Conservation (phyloP, 352 stramenopile species). For the Phytophthora quininea region DNA sequence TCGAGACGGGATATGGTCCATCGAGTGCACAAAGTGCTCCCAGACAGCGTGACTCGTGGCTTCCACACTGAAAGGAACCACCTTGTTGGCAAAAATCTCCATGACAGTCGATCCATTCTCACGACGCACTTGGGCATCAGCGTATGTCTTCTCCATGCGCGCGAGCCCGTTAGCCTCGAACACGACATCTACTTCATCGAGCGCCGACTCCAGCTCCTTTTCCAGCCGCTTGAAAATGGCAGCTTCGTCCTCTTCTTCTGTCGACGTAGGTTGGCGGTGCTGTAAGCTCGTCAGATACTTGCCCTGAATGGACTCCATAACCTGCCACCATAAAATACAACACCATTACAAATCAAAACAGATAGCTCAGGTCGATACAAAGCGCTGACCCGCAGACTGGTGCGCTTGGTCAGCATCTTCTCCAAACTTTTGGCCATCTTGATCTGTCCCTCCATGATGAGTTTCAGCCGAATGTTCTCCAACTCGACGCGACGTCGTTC, state of each 20-base stretch:
- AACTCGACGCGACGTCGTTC: constrained; percentile 53
- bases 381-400: constrained; percentile 42
- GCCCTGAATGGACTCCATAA: constrained; percentile 56
- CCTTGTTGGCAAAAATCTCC: constrained; percentile 66
- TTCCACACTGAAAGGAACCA: constrained; percentile 55
- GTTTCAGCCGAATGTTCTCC: constrained; percentile 64
- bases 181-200: constrained; percentile 52
- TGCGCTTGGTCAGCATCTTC: constrained; percentile 62
- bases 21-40: constrained; percentile 61
- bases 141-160: constrained; percentile 55
- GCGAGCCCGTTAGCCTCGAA: constrained; percentile 58
- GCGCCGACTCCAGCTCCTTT: constrained; percentile 43
- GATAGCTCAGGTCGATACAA: too few relatives aligned
- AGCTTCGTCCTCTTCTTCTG: constrained; percentile 47
- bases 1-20: constrained; percentile 62
- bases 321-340: too few relatives aligned
- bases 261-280: constrained; percentile 43
- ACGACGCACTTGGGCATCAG: constrained; percentile 50
- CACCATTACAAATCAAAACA: too few relatives aligned
- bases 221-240: constrained; percentile 57
- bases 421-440: constrained; percentile 60
- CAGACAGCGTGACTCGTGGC: constrained; percentile 50
- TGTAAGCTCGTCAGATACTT: constrained; percentile 47
- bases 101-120: constrained; percentile 51
- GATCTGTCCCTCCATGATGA: constrained; percentile 56